Evolutionary conservation across 2,329 filamentous ascomycete genomes (phyloP).

Genomic region (Curvularia sp.): DNA sequence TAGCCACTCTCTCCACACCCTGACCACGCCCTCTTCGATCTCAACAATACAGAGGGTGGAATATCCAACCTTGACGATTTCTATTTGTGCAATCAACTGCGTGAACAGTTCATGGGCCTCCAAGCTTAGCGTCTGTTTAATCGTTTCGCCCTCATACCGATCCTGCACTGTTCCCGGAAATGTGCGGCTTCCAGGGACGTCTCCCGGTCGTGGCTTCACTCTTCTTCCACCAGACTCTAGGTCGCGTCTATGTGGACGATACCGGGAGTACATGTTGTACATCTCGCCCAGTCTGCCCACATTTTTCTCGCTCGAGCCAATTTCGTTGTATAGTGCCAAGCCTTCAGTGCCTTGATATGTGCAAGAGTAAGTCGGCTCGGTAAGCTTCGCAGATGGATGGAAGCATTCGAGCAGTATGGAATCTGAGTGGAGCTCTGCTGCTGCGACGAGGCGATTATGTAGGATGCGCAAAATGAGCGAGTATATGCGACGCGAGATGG

Average conservation of each 20-base stretch:
- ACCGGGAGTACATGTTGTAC: conserved; percentile 71
- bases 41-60: conserved; percentile 68
- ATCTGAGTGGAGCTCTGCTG: conserved; percentile 66
- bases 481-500: conserved; percentile 69
- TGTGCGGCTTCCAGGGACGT: conserved; percentile 57
- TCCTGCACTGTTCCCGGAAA: conserved; percentile 39
- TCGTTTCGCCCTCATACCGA: conserved; percentile 52
- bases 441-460: conserved; percentile 67
- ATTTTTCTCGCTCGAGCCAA: conserved; percentile 34
- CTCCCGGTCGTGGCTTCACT: conserved; percentile 55
- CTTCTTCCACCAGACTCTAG: conserved; percentile 52
- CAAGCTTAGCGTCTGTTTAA: conserved; percentile 68
- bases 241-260: conserved; percentile 68
- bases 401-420: conserved; percentile 80
- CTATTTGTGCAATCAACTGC: conserved; percentile 73
- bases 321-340: conserved; percentile 57
- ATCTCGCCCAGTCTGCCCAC: conserved; percentile 58
- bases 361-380: conserved; percentile 73
- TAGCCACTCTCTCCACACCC: conserved; percentile 78
- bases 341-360: conserved; percentile 70
- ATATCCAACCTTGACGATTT: conserved; percentile 71
- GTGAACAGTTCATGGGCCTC: conserved; percentile 76
- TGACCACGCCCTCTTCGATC: conserved; percentile 71
- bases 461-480: conserved; percentile 69
- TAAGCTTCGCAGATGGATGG: conserved; percentile 72